Conservation (phyloP, 352 stramenopile species). For the Pythium periplocum region DNA sequence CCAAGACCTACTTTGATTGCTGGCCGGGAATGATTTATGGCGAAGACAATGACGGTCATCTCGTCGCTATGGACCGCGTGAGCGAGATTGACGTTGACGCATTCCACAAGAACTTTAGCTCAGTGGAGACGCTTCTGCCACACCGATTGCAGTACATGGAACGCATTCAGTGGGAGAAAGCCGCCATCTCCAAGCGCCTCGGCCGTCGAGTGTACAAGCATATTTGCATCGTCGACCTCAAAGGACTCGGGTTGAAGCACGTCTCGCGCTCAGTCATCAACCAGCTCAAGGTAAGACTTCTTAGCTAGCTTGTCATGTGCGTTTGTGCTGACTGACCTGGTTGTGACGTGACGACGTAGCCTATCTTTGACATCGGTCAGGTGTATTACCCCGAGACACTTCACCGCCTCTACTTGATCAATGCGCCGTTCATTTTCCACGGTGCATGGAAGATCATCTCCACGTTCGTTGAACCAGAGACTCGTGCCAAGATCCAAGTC, state of each 20-base stretch:
- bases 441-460: slow-evolving; percentile 80
- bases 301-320: neutral
- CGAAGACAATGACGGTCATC: slow-evolving; percentile 65
- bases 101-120: slow-evolving; percentile 51
- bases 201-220: slow-evolving; percentile 75
- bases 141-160: slow-evolving; percentile 78
- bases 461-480: slow-evolving; percentile 61
- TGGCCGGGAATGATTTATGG: slow-evolving; percentile 63
- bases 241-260: slow-evolving; percentile 66
- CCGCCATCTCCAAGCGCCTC: slow-evolving; percentile 53
- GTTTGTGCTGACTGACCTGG: neutral
- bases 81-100: slow-evolving; percentile 58
- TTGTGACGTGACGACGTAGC: slow-evolving; percentile 19
- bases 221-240: slow-evolving; percentile 77
- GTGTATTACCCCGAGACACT: slow-evolving; percentile 81
- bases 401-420: slow-evolving; percentile 73
- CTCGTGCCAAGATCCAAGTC: slow-evolving; percentile 81
- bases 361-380: slow-evolving; percentile 76
- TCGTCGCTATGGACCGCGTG: slow-evolving; percentile 65
- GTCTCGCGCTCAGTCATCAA: slow-evolving; percentile 45
- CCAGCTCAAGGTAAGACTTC: slow-evolving; percentile 48
- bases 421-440: slow-evolving; percentile 79
- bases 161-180: slow-evolving; percentile 74
- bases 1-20: slow-evolving; percentile 60
- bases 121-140: slow-evolving; percentile 49